Conservation (phyloP, 2,329 filamentous ascomycete genomes). For the Sporothrix schenckii region DNA sequence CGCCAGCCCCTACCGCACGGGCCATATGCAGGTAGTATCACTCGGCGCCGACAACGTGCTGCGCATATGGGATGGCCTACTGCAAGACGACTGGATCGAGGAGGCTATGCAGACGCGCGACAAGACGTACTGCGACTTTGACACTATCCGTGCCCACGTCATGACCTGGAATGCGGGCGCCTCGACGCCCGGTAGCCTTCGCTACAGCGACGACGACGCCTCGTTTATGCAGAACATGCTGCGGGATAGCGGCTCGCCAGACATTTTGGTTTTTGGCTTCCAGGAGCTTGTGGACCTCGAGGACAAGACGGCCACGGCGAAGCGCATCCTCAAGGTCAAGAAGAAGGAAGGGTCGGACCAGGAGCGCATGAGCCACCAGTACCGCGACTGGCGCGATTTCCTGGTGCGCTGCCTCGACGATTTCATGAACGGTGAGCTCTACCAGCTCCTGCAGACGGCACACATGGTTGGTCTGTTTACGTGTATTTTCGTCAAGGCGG, state of each 20-base stretch:
- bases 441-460: constrained; percentile 83
- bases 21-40: constrained; percentile 81
- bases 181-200: constrained; percentile 82
- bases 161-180: constrained; percentile 98
- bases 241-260: constrained; percentile 74
- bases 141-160: constrained; percentile 76
- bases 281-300: constrained; percentile 98
- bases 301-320: constrained; percentile 96
- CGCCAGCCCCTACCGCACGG: constrained; percentile 81
- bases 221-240: constrained; percentile 81
- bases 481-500: constrained; percentile 88
- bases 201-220: constrained; percentile 69
- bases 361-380: constrained; percentile 95
- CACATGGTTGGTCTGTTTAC: constrained; percentile 94
- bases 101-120: constrained; percentile 83
- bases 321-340: constrained; percentile 87
- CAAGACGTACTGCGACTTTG: constrained; percentile 80
- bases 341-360: constrained; percentile 80
- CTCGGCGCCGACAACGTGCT: constrained; percentile 85
- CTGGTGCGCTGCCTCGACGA: constrained; percentile 81
- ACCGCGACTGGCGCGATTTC: constrained; percentile 94
- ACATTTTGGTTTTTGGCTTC: constrained; percentile 94
- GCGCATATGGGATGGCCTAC: constrained; percentile 85
- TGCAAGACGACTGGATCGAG: constrained; percentile 96
- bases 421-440: constrained; percentile 76